Conservation (phyloP, 345 rosid genomes). For the Pseudoturritis turrita region DNA sequence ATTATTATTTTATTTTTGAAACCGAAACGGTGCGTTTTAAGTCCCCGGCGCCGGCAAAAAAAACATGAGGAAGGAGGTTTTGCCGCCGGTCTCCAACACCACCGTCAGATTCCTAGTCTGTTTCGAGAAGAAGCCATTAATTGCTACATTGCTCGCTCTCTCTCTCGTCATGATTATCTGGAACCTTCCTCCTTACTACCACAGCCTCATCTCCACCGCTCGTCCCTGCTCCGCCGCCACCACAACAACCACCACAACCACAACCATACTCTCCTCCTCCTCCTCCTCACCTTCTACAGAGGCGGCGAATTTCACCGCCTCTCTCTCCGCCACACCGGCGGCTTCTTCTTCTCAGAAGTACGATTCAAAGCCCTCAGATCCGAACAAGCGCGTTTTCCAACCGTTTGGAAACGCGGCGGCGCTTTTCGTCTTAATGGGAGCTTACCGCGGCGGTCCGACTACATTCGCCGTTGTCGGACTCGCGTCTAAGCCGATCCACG, state of each 20-base stretch:
- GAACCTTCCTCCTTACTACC: constrained; percentile 77
- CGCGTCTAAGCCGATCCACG: constrained; percentile 80
- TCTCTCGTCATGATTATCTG: constrained; percentile 65
- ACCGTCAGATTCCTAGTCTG: constrained; percentile 35
- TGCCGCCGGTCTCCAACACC: constrained; percentile 32
- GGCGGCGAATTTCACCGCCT: neutral
- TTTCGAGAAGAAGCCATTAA: constrained; percentile 61
- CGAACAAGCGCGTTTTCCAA: constrained; percentile 61
- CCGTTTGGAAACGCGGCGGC: constrained; percentile 85
- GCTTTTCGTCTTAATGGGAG: constrained; percentile 81
- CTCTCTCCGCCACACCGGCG: constrained; percentile 10
- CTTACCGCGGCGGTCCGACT: constrained; percentile 70
- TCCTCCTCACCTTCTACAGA: neutral
- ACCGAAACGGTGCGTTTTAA: neutral
- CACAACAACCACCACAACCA: constrained; percentile 25
- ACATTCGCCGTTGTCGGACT: constrained; percentile 78
- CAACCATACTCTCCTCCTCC: constrained; percentile 1
- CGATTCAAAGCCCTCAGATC: constrained; percentile 38
- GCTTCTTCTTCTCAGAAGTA: constrained; percentile 17
- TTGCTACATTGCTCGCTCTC: constrained; percentile 62
- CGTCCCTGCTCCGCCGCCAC: constrained; percentile 28
- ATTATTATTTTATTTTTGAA: neutral
- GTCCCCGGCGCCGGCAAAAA: constrained; percentile 13
- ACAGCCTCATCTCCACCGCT: constrained; percentile 53
- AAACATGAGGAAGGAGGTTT: constrained; percentile 53